Conservation (phyloP, 371 early-diverging fungal genomes). For the Syncephalastrum sp. region DNA sequence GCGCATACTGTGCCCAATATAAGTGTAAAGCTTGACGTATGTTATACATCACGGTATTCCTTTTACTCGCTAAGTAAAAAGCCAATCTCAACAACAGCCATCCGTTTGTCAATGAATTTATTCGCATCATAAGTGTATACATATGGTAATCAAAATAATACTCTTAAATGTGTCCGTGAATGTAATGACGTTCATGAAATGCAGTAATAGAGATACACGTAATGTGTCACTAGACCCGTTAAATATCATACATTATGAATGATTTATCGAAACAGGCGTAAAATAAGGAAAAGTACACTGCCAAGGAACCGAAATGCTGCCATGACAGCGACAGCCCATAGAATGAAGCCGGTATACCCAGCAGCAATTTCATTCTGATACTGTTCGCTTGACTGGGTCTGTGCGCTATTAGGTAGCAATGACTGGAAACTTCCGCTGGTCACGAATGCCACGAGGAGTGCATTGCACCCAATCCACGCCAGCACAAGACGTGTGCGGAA, state of each 20-base stretch:
- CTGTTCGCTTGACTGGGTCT: constrained; percentile 15
- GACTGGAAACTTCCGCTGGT: constrained; percentile 51
- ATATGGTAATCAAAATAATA: too few species aligned
- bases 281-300: constrained; percentile 47
- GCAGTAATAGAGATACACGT: too few species aligned
- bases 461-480: constrained; percentile 85
- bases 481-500: constrained; percentile 85
- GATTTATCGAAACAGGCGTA: constrained; percentile 21
- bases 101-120: too few species aligned
- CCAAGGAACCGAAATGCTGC: constrained; percentile 79
- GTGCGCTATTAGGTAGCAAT: constrained; percentile 20
- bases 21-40: too few species aligned
- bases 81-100: too few species aligned
- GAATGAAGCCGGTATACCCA: constrained; percentile 75
- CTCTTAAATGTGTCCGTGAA: too few species aligned
- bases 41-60: too few species aligned
- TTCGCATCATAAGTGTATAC: too few species aligned
- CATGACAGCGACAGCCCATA: constrained; percentile 83
- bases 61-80: too few species aligned
- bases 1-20: too few species aligned
- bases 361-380: constrained; percentile 17
- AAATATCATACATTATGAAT: background rate
- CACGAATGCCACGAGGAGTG: constrained; percentile 70
- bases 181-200: too few species aligned
- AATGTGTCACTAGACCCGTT: too few species aligned